phyloP scores from a whole-genome alignment of 2,329 filamentous ascomycete genomes.

The Sporothrix dimorphospora region DNA sequence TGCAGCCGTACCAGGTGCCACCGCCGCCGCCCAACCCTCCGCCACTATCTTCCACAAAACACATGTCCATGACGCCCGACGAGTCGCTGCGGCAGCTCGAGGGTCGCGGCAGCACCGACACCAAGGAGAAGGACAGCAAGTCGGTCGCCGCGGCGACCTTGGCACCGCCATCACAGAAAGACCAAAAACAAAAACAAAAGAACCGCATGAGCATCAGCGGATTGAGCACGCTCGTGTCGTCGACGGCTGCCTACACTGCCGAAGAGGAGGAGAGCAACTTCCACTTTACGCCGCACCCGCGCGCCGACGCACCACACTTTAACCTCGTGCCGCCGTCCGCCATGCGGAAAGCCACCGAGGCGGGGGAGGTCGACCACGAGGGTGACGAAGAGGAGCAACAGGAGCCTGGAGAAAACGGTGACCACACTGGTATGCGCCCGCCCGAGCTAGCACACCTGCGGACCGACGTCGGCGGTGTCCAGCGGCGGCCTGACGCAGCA shows the following conservation, averaged over 20 bases:
- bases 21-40: conserved; percentile 37
- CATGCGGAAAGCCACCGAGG: conserved; percentile 25
- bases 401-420: conserved; percentile 23
- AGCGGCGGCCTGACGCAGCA: conserved; percentile 25
- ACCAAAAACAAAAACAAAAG: conserved; percentile 22
- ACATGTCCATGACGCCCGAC: conserved; percentile 42
- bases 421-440: conserved; percentile 40
- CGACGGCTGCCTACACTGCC: conserved; percentile 23
- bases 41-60: conserved; percentile 33
- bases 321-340: conserved; percentile 54
- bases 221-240: conserved; percentile 42
- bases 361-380: conserved; percentile 17
- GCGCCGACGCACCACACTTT: conserved; percentile 58
- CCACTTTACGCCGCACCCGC: conserved; percentile 59
- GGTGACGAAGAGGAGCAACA: conserved; percentile 30
- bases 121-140: conserved; percentile 27
- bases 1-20: conserved; percentile 57
- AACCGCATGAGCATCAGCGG: conserved; percentile 34
- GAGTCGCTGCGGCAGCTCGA: conserved; percentile 56
- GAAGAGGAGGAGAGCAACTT: conserved; percentile 50
- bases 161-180: neutral
- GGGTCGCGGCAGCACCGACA: conserved; percentile 45
- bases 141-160: neutral
- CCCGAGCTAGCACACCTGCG: conserved; percentile 63
- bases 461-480: conserved; percentile 46